Evolutionary conservation across 1,284 basidiomycete species (phyloP).

Genomic region (Cryptococcus sp.): DNA sequence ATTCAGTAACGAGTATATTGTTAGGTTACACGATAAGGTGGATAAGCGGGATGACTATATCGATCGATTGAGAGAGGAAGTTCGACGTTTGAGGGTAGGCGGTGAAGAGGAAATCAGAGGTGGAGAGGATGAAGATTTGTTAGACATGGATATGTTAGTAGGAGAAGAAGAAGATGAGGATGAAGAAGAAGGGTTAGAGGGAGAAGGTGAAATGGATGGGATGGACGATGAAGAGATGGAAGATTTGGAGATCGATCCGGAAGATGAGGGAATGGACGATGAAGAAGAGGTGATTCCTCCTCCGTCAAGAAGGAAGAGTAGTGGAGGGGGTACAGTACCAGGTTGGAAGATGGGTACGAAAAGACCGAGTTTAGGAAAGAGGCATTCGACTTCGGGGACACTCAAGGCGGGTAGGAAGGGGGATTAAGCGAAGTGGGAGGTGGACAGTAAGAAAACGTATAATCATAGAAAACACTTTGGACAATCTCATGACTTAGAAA

Average conservation of each 20-base stretch:
- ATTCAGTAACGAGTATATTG: conserved; percentile 82
- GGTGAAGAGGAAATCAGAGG: conserved; percentile 23
- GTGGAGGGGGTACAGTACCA: no score
- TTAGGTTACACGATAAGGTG: conserved; percentile 68
- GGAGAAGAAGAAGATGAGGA: conserved; percentile 29
- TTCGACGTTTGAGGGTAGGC: conserved; percentile 57
- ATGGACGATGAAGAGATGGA: conserved; percentile 5
- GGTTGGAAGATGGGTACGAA: no score
- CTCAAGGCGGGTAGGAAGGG: no score
- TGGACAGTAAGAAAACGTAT: no score
- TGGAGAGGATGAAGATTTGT: conserved; percentile 34
- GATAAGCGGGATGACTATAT: conserved; percentile 81
- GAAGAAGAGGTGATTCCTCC: no score
- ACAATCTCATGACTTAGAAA: no score
- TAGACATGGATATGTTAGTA: conserved; percentile 37
- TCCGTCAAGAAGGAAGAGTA: no score
- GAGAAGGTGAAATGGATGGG: conserved; percentile 8
- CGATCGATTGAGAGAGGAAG: conserved; percentile 61
- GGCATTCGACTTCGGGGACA: no score
- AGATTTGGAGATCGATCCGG: conserved; percentile 3
- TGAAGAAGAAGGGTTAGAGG: conserved; percentile 36
- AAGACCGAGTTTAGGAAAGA: no score
- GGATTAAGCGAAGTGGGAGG: no score
- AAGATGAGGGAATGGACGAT: background rate
- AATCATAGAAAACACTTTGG: no score